phyloP scores from a whole-genome alignment of 495 filamentous ascomycete genomes.

The Neurospora sp. region DNA sequence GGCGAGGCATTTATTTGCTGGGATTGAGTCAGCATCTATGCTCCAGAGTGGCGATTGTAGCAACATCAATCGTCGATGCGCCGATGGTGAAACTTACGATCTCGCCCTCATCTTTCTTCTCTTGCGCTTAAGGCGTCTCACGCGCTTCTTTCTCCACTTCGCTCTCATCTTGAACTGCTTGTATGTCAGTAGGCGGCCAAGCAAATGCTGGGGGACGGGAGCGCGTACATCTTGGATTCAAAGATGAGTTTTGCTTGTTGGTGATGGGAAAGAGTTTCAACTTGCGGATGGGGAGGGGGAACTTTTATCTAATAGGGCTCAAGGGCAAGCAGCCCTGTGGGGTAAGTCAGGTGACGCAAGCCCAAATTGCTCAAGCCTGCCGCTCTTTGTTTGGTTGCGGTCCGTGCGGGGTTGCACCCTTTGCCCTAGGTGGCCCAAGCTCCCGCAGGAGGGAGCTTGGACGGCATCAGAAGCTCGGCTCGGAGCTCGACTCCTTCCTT shows the following conservation, averaged over 20 bases:
- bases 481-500: background rate
- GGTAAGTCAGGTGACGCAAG: slow-evolving; percentile 20
- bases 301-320: slow-evolving; percentile 20
- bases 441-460: background rate
- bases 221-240: slow-evolving; percentile 13
- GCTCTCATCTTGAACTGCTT: slow-evolving; percentile 74
- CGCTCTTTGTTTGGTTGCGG: background rate
- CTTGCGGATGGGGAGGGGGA: slow-evolving; percentile 20
- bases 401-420: background rate
- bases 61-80: background rate
- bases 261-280: slow-evolving; percentile 14
- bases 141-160: slow-evolving; percentile 99
- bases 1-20: slow-evolving; percentile 61
- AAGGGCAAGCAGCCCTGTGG: slow-evolving; percentile 26
- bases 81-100: slow-evolving; percentile 50
- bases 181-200: slow-evolving; percentile 6
- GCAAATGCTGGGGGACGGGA: slow-evolving; percentile 2
- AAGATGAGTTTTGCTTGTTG: slow-evolving; percentile 23
- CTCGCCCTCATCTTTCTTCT: slow-evolving; percentile 96
- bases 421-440: slow-evolving; percentile 9
- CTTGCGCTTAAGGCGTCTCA: slow-evolving; percentile 96
- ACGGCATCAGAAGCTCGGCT: slow-evolving; percentile 1
- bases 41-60: slow-evolving; percentile 3
- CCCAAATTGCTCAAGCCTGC: background rate
- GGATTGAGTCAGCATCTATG: background rate